These are phyloP conservation scores for Senna tora DNA, from an alignment of 306 rosid species.

Conservation along the genomic window DNA sequence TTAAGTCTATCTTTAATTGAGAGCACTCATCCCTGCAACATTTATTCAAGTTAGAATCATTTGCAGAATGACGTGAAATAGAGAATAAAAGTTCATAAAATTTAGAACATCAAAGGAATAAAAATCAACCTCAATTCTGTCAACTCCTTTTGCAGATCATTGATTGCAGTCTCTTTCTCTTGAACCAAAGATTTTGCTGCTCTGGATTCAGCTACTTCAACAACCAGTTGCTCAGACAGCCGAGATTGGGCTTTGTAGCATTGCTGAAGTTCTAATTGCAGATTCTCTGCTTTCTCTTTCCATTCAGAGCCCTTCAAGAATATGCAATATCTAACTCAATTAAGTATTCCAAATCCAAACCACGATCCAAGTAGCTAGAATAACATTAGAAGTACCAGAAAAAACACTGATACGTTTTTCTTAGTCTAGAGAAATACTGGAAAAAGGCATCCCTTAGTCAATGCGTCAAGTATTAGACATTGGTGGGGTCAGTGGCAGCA, in stretches of 20 bases:
- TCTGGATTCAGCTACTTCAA: conserved; percentile 88
- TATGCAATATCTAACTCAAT: conserved; percentile 25
- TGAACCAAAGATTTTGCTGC: conserved; percentile 64
- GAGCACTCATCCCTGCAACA: conserved; percentile 74
- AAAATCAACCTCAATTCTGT: conserved; percentile 60
- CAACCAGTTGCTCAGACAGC: conserved; percentile 90
- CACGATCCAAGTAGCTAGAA: conserved; percentile 22
- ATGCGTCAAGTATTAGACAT: neutral
- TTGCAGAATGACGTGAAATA: neutral
- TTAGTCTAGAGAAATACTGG: neutral
- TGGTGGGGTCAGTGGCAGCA: neutral
- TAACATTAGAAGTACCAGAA: conserved; percentile 18
- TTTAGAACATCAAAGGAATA: conserved; percentile 30
- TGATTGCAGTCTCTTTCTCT: conserved; percentile 65
- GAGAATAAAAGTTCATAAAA: neutral
- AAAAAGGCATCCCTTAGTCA: neutral
- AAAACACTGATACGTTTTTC: neutral
- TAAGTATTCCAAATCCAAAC: conserved; percentile 10
- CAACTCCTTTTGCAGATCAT: conserved; percentile 67
- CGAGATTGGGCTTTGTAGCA: conserved; percentile 96
- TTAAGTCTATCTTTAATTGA: conserved; percentile 70
- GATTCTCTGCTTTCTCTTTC: conserved; percentile 88
- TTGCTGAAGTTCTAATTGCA: conserved; percentile 90
- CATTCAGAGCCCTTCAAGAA: conserved; percentile 85
- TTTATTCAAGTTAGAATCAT: conserved; percentile 5